Evolutionary conservation across 441 rosid genomes (phyloP).

Genomic region (Adansonia madagascariensis): DNA sequence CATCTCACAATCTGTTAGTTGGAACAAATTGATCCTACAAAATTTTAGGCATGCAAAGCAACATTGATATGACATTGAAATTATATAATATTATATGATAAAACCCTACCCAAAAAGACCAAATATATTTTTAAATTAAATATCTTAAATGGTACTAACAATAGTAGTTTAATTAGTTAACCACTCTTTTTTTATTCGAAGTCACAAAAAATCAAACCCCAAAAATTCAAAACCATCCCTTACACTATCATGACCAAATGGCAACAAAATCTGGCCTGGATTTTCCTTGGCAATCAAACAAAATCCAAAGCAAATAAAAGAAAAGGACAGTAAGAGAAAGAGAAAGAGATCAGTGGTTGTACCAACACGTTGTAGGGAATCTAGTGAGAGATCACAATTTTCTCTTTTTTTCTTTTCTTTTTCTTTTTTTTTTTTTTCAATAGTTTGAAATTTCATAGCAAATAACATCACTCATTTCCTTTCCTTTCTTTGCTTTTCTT

Average conservation of each 20-base stretch:
- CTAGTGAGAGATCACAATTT: constrained; percentile 35
- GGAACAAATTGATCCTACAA: constrained; percentile 11
- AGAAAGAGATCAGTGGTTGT: constrained; percentile 37
- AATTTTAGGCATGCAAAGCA: no score
- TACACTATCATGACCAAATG: constrained; percentile 27
- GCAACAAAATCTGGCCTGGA: constrained; percentile 33
- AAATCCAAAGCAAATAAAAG: constrained; percentile 30
- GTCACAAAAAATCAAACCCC: neutral
- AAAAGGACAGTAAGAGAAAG: constrained; percentile 6
- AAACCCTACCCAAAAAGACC: neutral
- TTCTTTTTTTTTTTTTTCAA: neutral
- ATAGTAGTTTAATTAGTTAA: constrained; percentile 19
- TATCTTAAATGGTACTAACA: neutral
- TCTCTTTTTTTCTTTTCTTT: no score
- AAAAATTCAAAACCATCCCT: neutral
- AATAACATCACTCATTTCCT: neutral
- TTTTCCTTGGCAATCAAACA: constrained; percentile 49
- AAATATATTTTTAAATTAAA: neutral
- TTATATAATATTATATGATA: no score
- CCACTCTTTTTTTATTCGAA: constrained; percentile 9
- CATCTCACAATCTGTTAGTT: constrained; percentile 25
- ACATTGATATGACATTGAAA: no score
- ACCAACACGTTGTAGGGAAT: constrained; percentile 39
- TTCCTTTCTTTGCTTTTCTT: no score
- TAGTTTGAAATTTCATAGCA: neutral